Conservation (phyloP, 176 grass and related monocot species). For the Melocanna baccifera region DNA sequence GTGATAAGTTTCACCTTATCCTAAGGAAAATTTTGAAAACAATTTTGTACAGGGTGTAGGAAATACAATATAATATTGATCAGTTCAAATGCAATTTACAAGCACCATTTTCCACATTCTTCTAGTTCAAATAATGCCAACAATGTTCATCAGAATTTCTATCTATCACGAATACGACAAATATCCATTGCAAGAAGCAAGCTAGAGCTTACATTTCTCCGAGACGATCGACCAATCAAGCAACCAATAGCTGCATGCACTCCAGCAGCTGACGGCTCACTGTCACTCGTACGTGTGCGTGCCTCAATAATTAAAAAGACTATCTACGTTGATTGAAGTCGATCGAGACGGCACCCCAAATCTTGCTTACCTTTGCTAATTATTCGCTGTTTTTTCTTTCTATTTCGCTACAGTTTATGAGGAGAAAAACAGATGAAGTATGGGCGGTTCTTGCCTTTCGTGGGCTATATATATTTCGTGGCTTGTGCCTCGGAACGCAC, state of each 20-base stretch:
- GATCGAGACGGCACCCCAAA: background rate
- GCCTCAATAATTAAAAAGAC: slow-evolving; percentile 26
- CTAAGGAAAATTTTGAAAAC: background rate
- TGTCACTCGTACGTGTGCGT: background rate
- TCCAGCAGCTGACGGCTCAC: background rate
- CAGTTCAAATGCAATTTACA: background rate
- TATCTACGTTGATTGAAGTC: background rate
- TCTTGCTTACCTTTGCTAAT: slow-evolving; percentile 28
- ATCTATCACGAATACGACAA: background rate
- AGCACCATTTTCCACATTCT: background rate
- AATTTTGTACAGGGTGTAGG: background rate
- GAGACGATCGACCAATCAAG: background rate
- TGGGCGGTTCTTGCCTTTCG: background rate
- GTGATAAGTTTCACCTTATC: background rate
- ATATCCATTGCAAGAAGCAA: background rate
- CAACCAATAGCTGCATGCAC: background rate
- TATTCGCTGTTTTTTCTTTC: background rate
- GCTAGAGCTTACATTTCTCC: background rate
- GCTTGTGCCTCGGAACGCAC: slow-evolving; percentile 32
- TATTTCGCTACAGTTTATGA: background rate
- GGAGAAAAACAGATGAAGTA: background rate
- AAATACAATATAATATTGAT: background rate
- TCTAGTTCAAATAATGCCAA: background rate
- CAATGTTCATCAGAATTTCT: background rate
- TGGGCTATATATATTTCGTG: slow-evolving; percentile 33